Percentiles rank a stretch among this genome's conserved stretches.
Conservation (phyloP, 805 yeast species). For the Pichia californica region DNA sequence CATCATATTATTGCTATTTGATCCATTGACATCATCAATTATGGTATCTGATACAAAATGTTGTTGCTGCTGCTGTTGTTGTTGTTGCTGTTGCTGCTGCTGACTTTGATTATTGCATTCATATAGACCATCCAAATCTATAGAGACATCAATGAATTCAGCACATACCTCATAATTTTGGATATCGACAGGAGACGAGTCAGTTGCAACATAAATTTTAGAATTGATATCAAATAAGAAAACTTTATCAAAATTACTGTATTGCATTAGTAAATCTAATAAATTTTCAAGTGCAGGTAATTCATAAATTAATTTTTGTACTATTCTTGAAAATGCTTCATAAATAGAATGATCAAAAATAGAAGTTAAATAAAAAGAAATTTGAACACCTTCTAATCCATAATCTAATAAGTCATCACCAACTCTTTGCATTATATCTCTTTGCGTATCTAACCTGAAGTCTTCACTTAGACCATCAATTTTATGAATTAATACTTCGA, state of each 20-base stretch:
- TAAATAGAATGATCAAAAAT: conserved; percentile 94
- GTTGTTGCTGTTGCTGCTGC: background rate
- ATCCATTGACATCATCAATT: conserved; percentile 1
- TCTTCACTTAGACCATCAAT: conserved; percentile 95
- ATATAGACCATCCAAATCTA: conserved; percentile 75
- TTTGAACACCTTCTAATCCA: conserved; percentile 87
- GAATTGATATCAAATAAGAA: conserved; percentile 88
- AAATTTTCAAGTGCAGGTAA: conserved; percentile 82
- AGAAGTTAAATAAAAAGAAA: conserved; percentile 85
- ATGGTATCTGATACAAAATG: conserved; percentile 3
- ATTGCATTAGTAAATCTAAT: conserved; percentile 82
- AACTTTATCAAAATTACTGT: conserved; percentile 86
- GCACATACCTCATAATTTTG: conserved; percentile 96
- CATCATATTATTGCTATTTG: no score
- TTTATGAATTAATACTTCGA: conserved; percentile 91
- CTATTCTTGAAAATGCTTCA: conserved; percentile 90
- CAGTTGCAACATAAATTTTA: conserved; percentile 93
- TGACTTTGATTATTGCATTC: conserved; percentile 21
- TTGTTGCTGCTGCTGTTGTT: background rate
- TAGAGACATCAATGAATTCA: conserved; percentile 90
- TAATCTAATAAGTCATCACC: conserved; percentile 87
- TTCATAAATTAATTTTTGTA: conserved; percentile 86
- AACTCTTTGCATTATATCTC: conserved; percentile 93
- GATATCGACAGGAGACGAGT: conserved; percentile 90
- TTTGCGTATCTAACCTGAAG: conserved; percentile 86